Base-by-base conservation (phyloP, 345 rosid species). In the Carallia brachiata region DNA sequence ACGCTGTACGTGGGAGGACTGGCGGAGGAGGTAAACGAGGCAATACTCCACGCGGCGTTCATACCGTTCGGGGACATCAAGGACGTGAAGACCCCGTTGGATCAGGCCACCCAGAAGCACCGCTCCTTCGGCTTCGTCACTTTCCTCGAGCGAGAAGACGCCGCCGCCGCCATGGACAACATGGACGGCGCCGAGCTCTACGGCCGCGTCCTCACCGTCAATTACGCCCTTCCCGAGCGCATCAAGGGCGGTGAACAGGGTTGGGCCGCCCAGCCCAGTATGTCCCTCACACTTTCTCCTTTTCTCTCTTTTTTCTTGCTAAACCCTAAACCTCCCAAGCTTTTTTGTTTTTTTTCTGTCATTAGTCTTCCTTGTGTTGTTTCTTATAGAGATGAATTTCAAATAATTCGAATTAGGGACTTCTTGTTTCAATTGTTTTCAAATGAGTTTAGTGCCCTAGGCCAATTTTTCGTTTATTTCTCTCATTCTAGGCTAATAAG, bases 221-320 rank as follows among this genome's bases (percentile, higher is more conserved):
- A 95, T 68, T 95, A 90, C 69, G 99, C 98, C 40, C 90, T 92
- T 31, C 98, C 98, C 2, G 99, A 95, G 89, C 78, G 80, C 37
- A 95, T 92, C 68, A 95, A 95, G 89, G 99, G 99, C 69, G 99
- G 99, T 6, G 98, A 95, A 68, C 97, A 92, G 81, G 98, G 99
- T 13, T 95, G 99, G 99, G 99, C 99, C 6, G 98, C 99, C 7
- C 98, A 95, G 76, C 98, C 99, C n/a, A 88, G 99, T 92, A 85
- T 5, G 91, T 84, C 36, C 7, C 23, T 23, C 39, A 28, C 15
- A 5, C 63, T 61, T 19, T 48, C 63, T 60, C 47, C 53, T 36
- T 52, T 13, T 65, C 52, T 56, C 48, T 7, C 39, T 57, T 7
- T 54, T 57, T 60, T 34, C 32, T 30, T 60, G 9, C 31, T 44